These are phyloP conservation scores for Dittrichia graveolens DNA, from an alignment of 129 eudicot genomes.

Conservation along the genomic window DNA sequence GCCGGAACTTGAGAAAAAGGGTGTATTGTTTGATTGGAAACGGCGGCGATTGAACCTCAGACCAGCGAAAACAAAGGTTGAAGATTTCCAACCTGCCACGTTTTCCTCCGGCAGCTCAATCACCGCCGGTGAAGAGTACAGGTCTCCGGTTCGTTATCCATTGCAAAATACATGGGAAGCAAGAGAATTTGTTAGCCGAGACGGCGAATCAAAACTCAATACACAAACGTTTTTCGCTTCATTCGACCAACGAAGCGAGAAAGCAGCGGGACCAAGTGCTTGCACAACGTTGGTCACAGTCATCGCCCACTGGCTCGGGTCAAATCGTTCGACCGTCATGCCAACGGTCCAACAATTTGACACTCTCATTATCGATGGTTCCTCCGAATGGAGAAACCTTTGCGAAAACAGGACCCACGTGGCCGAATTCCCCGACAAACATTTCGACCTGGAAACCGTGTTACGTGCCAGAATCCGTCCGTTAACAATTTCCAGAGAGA, in stretches of 20 bases:
- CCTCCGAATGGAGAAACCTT: constrained; percentile 68
- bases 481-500: constrained; percentile 39
- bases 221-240: constrained; percentile 65
- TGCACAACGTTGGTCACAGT: constrained; percentile 76
- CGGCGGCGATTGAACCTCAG: constrained; percentile 49
- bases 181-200: constrained; percentile 63
- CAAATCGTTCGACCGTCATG: constrained; percentile 34
- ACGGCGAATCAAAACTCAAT: constrained; percentile 54
- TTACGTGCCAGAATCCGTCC: constrained; percentile 61
- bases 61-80: constrained; percentile 15
- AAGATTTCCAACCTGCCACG: constrained; percentile 14
- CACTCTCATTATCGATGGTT: constrained; percentile 64
- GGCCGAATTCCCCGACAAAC: constrained; percentile 60
- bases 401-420: constrained; percentile 41
- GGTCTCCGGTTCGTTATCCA: background rate
- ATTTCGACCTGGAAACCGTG: constrained; percentile 77
- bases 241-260: constrained; percentile 66
- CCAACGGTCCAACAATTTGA: constrained; percentile 60
- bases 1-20: constrained; percentile 44
- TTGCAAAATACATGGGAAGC: constrained; percentile 45
- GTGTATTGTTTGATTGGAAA: constrained; percentile 66
- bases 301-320: constrained; percentile 70
- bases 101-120: background rate
- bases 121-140: constrained; percentile 9
- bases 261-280: constrained; percentile 79